A percentile compares a stretch with the other conserved stretches of the same genome.
Evolutionary conservation across 495 filamentous ascomycete genomes (phyloP).

Genomic region (Xylaria grammica): DNA sequence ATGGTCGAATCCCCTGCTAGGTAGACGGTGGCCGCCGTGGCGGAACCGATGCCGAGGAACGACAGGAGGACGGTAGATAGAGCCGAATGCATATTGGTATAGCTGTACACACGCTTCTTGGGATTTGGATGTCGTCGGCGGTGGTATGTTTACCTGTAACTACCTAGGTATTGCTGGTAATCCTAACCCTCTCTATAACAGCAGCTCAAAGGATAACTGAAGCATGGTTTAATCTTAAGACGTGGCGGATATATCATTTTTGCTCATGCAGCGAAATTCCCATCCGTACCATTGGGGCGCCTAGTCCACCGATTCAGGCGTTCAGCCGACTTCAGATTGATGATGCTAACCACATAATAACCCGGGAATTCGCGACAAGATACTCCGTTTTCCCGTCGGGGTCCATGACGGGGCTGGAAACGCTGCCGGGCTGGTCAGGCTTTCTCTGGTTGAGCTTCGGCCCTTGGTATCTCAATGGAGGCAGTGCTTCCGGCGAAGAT

Average conservation of each 20-base stretch:
- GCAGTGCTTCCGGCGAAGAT: background rate
- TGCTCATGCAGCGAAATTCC: background rate
- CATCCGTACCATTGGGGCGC: background rate
- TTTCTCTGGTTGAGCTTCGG: background rate
- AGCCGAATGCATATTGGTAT: background rate
- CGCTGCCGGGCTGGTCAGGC: background rate
- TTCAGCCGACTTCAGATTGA: background rate
- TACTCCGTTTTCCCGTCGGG: conserved; percentile 1
- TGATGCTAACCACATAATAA: background rate
- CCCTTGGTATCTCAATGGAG: conserved; percentile 15
- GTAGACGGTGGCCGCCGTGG: conserved; percentile 42
- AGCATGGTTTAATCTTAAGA: background rate
- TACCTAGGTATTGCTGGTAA: background rate
- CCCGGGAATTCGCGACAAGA: background rate
- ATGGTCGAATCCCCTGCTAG: conserved; percentile 62
- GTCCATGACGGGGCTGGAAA: background rate
- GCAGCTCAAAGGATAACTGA: background rate
- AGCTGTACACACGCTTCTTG: too few relatives aligned
- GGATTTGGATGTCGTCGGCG: too few relatives aligned
- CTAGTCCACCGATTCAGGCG: background rate
- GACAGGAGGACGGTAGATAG: background rate
- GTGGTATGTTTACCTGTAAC: background rate
- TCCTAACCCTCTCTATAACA: background rate
- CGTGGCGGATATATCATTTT: background rate
- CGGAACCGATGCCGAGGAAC: background rate